phyloP scores from a whole-genome alignment of 352 stramenopile genomes.

The Peronospora tabacina region DNA sequence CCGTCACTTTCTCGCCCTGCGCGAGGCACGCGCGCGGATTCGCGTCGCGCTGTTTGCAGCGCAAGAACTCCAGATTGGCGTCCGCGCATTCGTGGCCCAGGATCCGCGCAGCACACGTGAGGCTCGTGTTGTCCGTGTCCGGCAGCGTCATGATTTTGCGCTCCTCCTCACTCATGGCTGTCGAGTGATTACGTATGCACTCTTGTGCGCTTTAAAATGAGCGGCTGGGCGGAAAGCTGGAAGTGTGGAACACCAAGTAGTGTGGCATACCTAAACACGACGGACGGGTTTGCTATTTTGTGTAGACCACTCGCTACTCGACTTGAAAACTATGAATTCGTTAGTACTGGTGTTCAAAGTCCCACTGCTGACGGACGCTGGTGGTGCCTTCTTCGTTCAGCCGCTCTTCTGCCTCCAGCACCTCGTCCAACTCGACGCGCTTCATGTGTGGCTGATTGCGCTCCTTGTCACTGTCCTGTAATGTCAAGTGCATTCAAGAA shows the following conservation, averaged over 20 bases:
- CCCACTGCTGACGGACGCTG: slow-evolving; percentile 77
- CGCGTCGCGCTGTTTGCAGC: slow-evolving; percentile 79
- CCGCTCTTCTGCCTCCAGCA: slow-evolving; percentile 73
- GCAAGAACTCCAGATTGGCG: slow-evolving; percentile 77
- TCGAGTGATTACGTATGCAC: background rate
- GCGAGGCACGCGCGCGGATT: slow-evolving; percentile 74
- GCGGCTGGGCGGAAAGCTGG: slow-evolving; percentile 13
- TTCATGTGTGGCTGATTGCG: slow-evolving; percentile 78
- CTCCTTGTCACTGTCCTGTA: slow-evolving; percentile 74
- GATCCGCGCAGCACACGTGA: slow-evolving; percentile 77
- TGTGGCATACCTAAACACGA: background rate
- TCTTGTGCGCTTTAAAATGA: slow-evolving; percentile 6
- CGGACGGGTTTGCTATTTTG: too few species aligned
- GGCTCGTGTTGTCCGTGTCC: slow-evolving; percentile 82
- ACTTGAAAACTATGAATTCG: slow-evolving; percentile 1
- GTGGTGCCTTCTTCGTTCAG: slow-evolving; percentile 53
- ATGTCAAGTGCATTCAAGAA: background rate
- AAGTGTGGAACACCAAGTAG: slow-evolving; percentile 1
- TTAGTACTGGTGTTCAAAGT: slow-evolving; percentile 60
- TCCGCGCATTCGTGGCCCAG: slow-evolving; percentile 79
- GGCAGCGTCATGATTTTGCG: slow-evolving; percentile 52
- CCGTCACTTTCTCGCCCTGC: slow-evolving; percentile 84
- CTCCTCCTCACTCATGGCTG: slow-evolving; percentile 37
- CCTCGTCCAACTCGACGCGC: slow-evolving; percentile 63
- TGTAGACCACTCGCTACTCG: too few species aligned